Conservation (phyloP, 192 early-diverging fungal species). For the Coemansia sp. region DNA sequence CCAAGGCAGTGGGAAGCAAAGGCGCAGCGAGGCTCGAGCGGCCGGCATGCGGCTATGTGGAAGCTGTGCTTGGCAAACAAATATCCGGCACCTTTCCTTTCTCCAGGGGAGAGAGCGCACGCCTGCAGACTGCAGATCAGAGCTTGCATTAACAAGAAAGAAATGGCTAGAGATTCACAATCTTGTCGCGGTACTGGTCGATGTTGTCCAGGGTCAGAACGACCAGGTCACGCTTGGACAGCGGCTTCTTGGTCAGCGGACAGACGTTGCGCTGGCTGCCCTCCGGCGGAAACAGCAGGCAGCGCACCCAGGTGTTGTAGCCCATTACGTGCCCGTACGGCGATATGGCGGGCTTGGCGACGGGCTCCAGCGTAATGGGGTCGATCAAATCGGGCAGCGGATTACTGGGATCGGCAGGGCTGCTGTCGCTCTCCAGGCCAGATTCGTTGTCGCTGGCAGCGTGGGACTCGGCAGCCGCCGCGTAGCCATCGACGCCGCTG, state of each 20-base stretch:
- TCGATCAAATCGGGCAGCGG: slow-evolving; percentile 90
- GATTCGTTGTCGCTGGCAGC: slow-evolving; percentile 70
- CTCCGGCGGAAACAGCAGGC: slow-evolving; percentile 68
- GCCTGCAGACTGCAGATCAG: background rate
- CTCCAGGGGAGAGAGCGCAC: background rate
- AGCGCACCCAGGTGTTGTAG: slow-evolving; percentile 85
- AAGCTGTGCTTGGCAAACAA: background rate
- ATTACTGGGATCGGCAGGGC: slow-evolving; percentile 60
- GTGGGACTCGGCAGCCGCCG: slow-evolving; percentile 42
- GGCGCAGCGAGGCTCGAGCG: too few relatives aligned
- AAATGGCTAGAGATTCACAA: slow-evolving; percentile 58
- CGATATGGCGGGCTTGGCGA: slow-evolving; percentile 90
- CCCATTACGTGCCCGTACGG: slow-evolving; percentile 92
- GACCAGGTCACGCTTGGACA: slow-evolving; percentile 87
- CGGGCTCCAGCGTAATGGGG: slow-evolving; percentile 89
- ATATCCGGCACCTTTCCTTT: too few relatives aligned
- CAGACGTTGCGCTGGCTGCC: slow-evolving; percentile 83
- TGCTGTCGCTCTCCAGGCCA: slow-evolving; percentile 42
- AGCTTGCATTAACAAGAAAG: background rate
- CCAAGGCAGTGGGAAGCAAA: too few relatives aligned
- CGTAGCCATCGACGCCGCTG: slow-evolving; percentile 42
- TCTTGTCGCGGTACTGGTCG: slow-evolving; percentile 70
- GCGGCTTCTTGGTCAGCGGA: slow-evolving; percentile 89
- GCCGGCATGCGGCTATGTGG: background rate
- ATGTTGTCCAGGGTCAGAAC: slow-evolving; percentile 77